Evolutionary conservation across 306 rosid species (phyloP).

Genomic region (Oemleria cerasiformis): DNA sequence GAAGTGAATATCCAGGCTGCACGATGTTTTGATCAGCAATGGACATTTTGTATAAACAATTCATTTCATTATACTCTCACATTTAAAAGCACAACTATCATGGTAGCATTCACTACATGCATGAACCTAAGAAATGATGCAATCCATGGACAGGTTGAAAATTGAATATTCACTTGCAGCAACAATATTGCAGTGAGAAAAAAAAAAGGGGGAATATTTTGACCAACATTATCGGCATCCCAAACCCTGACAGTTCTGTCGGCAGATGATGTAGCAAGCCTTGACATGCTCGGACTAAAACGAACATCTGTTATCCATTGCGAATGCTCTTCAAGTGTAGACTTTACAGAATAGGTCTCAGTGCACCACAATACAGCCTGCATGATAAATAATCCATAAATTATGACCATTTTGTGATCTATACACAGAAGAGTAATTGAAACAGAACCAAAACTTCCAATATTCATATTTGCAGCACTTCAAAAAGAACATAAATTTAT

Average conservation of each 20-base stretch:
- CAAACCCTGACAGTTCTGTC: conserved; percentile 82
- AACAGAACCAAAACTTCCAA: background rate
- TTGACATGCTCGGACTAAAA: conserved; percentile 59
- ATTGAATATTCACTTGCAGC: background rate
- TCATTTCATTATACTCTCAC: background rate
- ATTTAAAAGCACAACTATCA: background rate
- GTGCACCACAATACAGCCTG: conserved; percentile 86
- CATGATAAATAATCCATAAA: conserved; percentile 19
- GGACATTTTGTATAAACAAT: too few relatives aligned
- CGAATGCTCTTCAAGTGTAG: conserved; percentile 68
- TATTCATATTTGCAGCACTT: conserved; percentile 16
- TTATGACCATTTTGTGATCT: conserved; percentile 1
- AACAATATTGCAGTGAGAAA: background rate
- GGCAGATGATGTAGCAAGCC: conserved; percentile 81
- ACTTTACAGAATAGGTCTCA: conserved; percentile 47
- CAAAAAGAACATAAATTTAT: background rate
- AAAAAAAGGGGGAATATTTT: background rate
- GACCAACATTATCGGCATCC: conserved; percentile 75
- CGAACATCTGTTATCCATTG: conserved; percentile 74
- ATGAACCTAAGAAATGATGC: background rate
- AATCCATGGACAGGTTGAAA: background rate
- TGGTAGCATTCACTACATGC: background rate
- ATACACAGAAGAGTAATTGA: background rate
- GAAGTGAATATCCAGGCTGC: conserved; percentile 73
- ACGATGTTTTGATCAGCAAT: conserved; percentile 7